Evolutionary conservation across 805 yeast species (phyloP).

Genomic region (Ogataea pilisensis): DNA sequence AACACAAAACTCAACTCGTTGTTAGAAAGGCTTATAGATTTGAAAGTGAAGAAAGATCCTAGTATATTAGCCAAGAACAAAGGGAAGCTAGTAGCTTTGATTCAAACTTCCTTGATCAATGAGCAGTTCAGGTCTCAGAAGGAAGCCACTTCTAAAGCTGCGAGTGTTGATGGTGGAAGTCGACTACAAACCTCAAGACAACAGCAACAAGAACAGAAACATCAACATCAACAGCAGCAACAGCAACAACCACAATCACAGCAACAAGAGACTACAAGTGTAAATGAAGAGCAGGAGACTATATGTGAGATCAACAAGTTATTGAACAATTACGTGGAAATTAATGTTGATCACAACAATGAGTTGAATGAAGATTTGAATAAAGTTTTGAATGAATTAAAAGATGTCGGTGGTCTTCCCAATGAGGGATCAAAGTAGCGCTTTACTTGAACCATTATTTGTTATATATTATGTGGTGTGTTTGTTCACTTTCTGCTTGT

Average conservation of each 20-base stretch:
- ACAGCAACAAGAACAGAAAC: no score
- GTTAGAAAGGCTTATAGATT: conserved; percentile 40
- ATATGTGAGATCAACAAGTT: conserved; percentile 18
- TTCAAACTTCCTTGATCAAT: conserved; percentile 46
- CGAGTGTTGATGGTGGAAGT: no score
- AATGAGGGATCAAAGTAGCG: neutral
- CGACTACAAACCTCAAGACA: no score
- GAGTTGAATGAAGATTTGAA: conserved; percentile 11
- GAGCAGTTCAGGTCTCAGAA: conserved; percentile 10
- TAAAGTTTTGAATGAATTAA: conserved; percentile 11
- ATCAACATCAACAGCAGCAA: neutral
- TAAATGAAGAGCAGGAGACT: conserved; percentile 14
- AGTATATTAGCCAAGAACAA: conserved; percentile 42
- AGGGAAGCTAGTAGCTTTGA: conserved; percentile 48
- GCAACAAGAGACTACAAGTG: neutral
- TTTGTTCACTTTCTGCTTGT: no score
- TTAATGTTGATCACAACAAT: conserved; percentile 13
- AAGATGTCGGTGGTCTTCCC: neutral
- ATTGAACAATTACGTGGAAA: conserved; percentile 15
- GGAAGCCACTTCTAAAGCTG: neutral
- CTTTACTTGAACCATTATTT: no score
- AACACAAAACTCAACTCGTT: conserved; percentile 37
- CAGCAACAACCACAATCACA: neutral
- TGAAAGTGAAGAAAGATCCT: conserved; percentile 46
- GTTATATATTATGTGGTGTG: no score